Evolutionary conservation across 2,329 filamentous ascomycete genomes (phyloP), one percentile per base, ranked within the genome.

Genomic region (Penicillium sp.): DNA sequence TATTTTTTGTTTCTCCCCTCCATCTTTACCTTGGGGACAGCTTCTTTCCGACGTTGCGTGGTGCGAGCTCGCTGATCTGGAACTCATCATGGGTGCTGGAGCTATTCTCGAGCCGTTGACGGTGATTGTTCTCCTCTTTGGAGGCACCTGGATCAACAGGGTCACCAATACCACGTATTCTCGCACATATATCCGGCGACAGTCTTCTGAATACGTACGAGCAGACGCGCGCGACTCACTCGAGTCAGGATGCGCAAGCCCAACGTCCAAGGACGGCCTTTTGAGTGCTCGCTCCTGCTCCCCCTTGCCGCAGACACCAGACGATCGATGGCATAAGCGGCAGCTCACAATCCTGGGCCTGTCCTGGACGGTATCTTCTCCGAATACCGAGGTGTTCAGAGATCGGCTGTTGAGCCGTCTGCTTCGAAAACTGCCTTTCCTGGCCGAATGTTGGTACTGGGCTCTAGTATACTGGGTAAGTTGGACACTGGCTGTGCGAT

Each of bases 381-480:
- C 88, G 2, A 88, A 90, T 72, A 89, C 87, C 1, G 78, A 78
- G 42, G 78, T 84, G 6, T 89, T 88, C 69, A 81, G 83, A 64
- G 81, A 85, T 62, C 83, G 85, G 51, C 75, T 88, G 13, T 78
- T 90, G 54, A 89, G 87, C 71, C 82, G 88, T 4, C 67, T 92
- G 38, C 81, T 92, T 14, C 81, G 81, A 59, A 88, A 85, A 70
- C 86, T 90, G 65, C 89, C 90, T 0, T 92, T 92, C 71, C 74
- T 92, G 30, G 87, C 87, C 1, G 90, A 92, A 75, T 88, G 85
- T 43, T 92, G 89, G 88, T 92, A 92, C 69, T 92, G 89, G 89
- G 85, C 87, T 2, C 77, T 91, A 64, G 87, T 92, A 54, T 92
- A 92, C 78, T 92, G 89, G 88, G 89, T 91, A 82, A 68, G 84